Conservation (phyloP, 1,284 basidiomycete genomes). For the Cutaneotrichosporon dermatis region DNA sequence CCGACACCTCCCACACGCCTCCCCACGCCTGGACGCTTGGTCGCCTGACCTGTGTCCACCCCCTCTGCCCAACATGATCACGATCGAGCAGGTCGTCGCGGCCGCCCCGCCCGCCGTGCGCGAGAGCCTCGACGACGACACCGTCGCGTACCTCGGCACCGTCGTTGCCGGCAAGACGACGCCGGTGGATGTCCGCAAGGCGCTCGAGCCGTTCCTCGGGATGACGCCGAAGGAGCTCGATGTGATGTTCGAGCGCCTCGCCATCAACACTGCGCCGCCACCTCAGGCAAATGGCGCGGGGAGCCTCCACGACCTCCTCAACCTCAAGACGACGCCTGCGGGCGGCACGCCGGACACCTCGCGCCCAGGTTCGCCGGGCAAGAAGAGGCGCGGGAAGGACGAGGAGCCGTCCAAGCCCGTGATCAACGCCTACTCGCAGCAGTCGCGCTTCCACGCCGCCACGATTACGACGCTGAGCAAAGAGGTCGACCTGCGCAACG, state of each 20-base stretch:
- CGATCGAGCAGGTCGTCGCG: constrained; percentile 13
- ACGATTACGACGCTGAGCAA: constrained; percentile 47
- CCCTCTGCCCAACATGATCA: constrained; percentile 4
- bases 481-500: constrained; percentile 55
- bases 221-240: constrained; percentile 11
- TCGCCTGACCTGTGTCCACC: too few species aligned
- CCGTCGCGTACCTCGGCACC: constrained; percentile 9
- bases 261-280: neutral
- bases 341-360: neutral
- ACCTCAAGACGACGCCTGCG: neutral
- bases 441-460: constrained; percentile 54
- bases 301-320: neutral
- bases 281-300: neutral
- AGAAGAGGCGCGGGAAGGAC: constrained; percentile 1
- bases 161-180: constrained; percentile 6
- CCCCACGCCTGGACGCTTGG: too few species aligned
- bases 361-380: neutral
- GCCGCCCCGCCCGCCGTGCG: constrained; percentile 13
- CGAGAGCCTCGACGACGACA: constrained; percentile 16
- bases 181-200: constrained; percentile 3
- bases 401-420: neutral
- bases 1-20: too few species aligned
- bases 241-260: constrained; percentile 12
- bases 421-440: constrained; percentile 32
- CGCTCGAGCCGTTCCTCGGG: constrained; percentile 17